phyloP scores from a whole-genome alignment of 306 rosid genomes.

The barrel medic (Medicago truncatula) region MtrunA17r5.0-ANR NC_053047.1:6229501-6230000 shows the following conservation, averaged over 20 bases:
- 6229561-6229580: constrained; percentile 55
- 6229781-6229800: background rate
- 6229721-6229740: constrained; percentile 47
- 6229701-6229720: constrained; percentile 56
- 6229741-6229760: background rate
- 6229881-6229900: background rate
- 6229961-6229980: background rate
- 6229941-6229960: constrained; percentile 6
- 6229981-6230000: background rate
- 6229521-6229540: constrained; percentile 55
- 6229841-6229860: constrained; percentile 2
- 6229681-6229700: constrained; percentile 70
- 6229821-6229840: constrained; percentile 1
- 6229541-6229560: constrained; percentile 53
- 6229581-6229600: constrained; percentile 50
- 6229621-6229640: background rate
- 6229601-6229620: background rate
- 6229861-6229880: background rate
- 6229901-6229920: constrained; percentile 14
- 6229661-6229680: constrained; percentile 34
- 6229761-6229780: background rate
- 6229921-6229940: background rate
- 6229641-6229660: background rate
- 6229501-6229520: constrained; percentile 42
- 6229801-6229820: background rate